Base-by-base conservation (phyloP, 805 yeast genomes). In the Kodamaea restingae region DNA sequence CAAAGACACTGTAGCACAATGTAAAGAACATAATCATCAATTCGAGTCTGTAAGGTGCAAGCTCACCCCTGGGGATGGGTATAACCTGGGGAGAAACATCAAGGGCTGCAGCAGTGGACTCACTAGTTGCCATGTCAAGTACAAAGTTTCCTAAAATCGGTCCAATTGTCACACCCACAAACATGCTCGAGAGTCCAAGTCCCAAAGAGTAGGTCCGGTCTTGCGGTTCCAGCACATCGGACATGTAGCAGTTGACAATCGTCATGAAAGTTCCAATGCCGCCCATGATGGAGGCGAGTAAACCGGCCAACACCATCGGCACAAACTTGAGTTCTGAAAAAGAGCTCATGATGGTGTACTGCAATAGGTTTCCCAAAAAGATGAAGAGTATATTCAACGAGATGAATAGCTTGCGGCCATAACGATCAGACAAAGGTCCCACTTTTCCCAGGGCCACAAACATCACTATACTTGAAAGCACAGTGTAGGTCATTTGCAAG, bases 181-280 rank as follows among this genome's bases (percentile, higher is more conserved):
- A 81, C 36, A 83, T 58, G 12, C 75, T 59, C 8, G 90, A 85
- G 54, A 74, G 65, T 18, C 75, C 62, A 20, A 77, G 61, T 9
- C 90, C 86, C 47, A 85, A 63, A 15, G 73, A 66, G 38, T 74
- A 70, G 17, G 78, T 72, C 44, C 95, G 63, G 40, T 75, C 68
- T 24, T 66, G 70, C 1, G 85, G 73, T 15, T 79, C 81, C 5
- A 80, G 80, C 28, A 86, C 78, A 61, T 88, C 96, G 3, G 87
- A 68, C 12, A 84, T 70, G 53, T 86, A 88, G 43, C 90, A 76
- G 52, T 81, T 81, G 9, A 78, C 63, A 21, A 83, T 61, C 7
- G 82, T 76, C 36, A 83, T 51, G 24, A 81, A 50, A 4, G 80
- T 70, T 43, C 77, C 58, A 7, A 73, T 36, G 0, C 88, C 83